Evolutionary conservation across 345 rosid genomes (phyloP), one percentile per base, ranked within the genome.

Genomic region (Fremontodendron californicum): DNA sequence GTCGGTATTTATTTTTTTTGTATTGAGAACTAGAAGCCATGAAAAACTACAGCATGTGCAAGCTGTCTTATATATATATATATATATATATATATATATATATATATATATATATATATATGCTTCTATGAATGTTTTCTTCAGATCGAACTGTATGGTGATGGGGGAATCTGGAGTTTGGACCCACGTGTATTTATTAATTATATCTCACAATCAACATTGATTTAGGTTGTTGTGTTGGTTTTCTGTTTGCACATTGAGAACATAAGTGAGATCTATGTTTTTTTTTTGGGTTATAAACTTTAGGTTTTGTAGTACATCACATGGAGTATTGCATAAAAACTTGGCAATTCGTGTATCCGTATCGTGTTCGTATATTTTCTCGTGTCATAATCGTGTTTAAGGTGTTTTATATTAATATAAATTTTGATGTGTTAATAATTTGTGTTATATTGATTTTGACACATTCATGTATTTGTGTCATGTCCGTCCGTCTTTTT

Each of bases 221-320:
- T 58, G 46, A 18, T 42, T 27, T 39, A 40, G 27, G 52, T 13
- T 73, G 37, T 25, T 29, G 1, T 54, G 23, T 73, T 55, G 11
- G 6, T 43, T 71, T 61, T 45, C 42, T 45, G n/a, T 45, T 10
- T 75, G 55, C 55, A 8, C 43, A 58, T 62, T 45, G 27, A 29
- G 70, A 45, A 45, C 51, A 75, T 75, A 58, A 35, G 64, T 48
- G 71, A 46, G 78, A 75, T 64, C 72, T 75, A 23, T 37, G 64
- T 23, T 65, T 33, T 3, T 61, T 9, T 75, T 40, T 40, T 23
- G 18, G 48, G 40, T 10, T 40, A 21, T 37, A 8, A 74, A 74
- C 16, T 57, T 74, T 39, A 25, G 21, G 12, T 58, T 58, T 55
- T 74, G 52, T 39, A 57, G 54, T n/a, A n/a, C n/a, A n/a, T n/a